Evolutionary conservation across 2,329 filamentous ascomycete genomes (phyloP).

Genomic region (Sporothrix inflata): DNA sequence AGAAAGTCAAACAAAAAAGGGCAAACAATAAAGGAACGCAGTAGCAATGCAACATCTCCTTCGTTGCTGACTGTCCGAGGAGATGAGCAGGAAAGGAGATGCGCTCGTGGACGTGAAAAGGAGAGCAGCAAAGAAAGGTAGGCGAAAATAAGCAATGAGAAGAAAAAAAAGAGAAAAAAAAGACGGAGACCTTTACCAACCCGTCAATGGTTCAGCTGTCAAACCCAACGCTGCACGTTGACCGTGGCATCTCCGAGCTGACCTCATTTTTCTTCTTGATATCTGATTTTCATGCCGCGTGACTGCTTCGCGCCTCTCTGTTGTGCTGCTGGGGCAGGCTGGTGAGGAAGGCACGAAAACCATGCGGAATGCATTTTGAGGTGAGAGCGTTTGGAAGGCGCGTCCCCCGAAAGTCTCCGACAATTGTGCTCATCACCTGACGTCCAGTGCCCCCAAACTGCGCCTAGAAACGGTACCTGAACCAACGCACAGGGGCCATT

Average conservation of each 20-base stretch:
- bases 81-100: not conserved
- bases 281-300: not conserved
- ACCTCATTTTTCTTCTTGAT: not conserved
- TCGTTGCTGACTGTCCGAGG: not conserved
- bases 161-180: not conserved
- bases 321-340: not conserved
- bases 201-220: too few relatives aligned
- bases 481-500: not conserved
- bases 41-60: not conserved
- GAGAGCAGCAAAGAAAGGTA: not conserved
- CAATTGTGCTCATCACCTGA: constrained; percentile 22
- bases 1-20: not conserved
- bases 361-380: not conserved
- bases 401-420: constrained; percentile 16
- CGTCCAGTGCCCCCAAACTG: not conserved
- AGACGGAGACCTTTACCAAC: too few relatives aligned
- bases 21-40: not conserved
- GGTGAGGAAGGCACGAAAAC: constrained; percentile 12
- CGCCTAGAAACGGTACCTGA: not conserved
- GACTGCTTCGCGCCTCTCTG: not conserved
- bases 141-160: not conserved
- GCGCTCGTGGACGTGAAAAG: not conserved
- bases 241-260: constrained; percentile 2
- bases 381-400: not conserved
- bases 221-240: not conserved